A percentile compares a stretch with the other conserved stretches of the same genome.
phyloP scores from a whole-genome alignment of 78 protist species.

The Dictyostelium citrinum region DNA sequence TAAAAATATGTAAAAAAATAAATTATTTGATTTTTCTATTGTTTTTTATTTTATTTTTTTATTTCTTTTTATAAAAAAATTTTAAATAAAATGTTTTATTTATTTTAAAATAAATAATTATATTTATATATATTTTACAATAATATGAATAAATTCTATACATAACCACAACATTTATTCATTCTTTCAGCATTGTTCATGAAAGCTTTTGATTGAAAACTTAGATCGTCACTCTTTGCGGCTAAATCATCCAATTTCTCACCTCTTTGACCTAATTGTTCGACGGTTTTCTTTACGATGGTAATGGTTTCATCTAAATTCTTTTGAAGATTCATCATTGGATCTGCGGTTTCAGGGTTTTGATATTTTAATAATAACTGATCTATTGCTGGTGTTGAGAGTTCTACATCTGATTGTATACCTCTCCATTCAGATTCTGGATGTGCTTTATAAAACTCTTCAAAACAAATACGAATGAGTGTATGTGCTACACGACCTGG shows the following conservation, averaged over 20 bases:
- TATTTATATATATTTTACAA: background rate
- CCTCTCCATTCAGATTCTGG: slow-evolving; percentile 17
- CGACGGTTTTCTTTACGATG: slow-evolving; percentile 65
- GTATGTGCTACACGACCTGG: slow-evolving; percentile 73
- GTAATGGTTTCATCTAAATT: slow-evolving; percentile 54
- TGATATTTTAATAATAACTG: slow-evolving; percentile 38
- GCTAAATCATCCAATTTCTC: slow-evolving; percentile 77
- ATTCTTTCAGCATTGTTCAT: slow-evolving; percentile 67
- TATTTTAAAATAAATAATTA: background rate
- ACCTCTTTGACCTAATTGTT: slow-evolving; percentile 71
- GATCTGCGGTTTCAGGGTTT: slow-evolving; percentile 76
- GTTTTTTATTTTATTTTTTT: background rate
- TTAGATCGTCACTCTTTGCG: slow-evolving; percentile 57
- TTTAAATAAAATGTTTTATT: too few species aligned
- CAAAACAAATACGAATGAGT: slow-evolving; percentile 11
- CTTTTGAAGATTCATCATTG: slow-evolving; percentile 71
- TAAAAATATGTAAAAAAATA: background rate
- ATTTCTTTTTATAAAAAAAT: too few species aligned
- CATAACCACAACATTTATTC: slow-evolving; percentile 75
- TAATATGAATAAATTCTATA: background rate
- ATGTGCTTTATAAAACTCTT: slow-evolving; percentile 8
- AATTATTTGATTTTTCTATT: background rate
- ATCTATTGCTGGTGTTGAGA: slow-evolving; percentile 24
- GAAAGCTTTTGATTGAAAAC: slow-evolving; percentile 70
- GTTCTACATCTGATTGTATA: background rate